Conservation (phyloP, 1,139 yeast genomes). For the Taphrina communis region DNA sequence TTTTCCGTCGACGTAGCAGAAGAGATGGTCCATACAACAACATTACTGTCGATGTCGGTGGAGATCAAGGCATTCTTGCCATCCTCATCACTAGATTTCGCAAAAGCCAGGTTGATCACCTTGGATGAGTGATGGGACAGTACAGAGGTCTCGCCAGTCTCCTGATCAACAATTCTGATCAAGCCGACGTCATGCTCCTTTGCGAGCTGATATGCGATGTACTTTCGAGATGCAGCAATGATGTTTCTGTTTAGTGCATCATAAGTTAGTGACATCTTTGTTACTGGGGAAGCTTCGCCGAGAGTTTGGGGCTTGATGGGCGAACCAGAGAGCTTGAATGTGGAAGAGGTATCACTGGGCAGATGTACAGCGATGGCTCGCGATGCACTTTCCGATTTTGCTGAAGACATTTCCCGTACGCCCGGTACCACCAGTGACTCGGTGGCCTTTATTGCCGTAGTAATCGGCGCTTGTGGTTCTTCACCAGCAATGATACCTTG, state of each 20-base stretch:
- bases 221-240: slow-evolving; percentile 25
- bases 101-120: slow-evolving; percentile 17
- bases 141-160: slow-evolving; percentile 22
- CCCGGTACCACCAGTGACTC: background rate
- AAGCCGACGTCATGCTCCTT: background rate
- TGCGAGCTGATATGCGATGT: slow-evolving; percentile 23
- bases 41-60: slow-evolving; percentile 14
- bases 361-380: slow-evolving; percentile 4
- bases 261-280: slow-evolving; percentile 1
- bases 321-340: slow-evolving; percentile 1
- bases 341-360: slow-evolving; percentile 15
- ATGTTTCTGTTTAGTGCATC: slow-evolving; percentile 15
- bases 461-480: background rate
- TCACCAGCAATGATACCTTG: background rate
- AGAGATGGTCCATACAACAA: slow-evolving; percentile 6
- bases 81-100: slow-evolving; percentile 8
- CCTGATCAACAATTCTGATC: slow-evolving; percentile 28
- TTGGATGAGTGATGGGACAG: slow-evolving; percentile 13
- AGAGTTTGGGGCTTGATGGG: background rate
- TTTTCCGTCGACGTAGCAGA: background rate
- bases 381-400: background rate
- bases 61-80: slow-evolving; percentile 22
- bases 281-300: slow-evolving; percentile 10
- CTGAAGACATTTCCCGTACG: background rate
- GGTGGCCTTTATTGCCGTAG: background rate